A percentile compares a stretch with the other conserved stretches of the same genome.
Conservation (phyloP, 768 basidiomycete genomes). For the Pleurotus giganteus region DNA sequence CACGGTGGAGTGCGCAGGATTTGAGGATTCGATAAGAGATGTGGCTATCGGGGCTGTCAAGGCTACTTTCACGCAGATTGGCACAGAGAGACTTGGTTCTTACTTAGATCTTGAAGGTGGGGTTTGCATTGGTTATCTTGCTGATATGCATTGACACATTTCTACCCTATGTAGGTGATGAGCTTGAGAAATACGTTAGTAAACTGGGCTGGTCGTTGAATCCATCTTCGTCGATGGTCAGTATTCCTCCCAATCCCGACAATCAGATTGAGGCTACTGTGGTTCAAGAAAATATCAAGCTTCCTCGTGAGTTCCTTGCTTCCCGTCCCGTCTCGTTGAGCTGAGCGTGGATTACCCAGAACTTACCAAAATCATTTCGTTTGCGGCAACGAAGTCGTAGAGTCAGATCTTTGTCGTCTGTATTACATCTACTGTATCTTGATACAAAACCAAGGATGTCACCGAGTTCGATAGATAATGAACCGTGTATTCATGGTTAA, state of each 20-base stretch:
- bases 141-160: neutral
- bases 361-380: conserved; percentile 72
- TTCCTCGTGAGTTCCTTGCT: conserved; percentile 61
- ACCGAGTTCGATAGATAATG: neutral
- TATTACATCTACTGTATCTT: conserved; percentile 6
- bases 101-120: conserved; percentile 70
- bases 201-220: conserved; percentile 70
- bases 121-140: conserved; percentile 12
- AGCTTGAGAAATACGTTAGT: conserved; percentile 57
- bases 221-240: conserved; percentile 50
- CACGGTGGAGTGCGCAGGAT: conserved; percentile 79
- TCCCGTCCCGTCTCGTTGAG: neutral
- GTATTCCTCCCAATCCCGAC: conserved; percentile 78
- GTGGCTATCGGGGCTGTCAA: conserved; percentile 77
- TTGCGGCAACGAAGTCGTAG: conserved; percentile 56
- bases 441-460: neutral
- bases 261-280: conserved; percentile 86
- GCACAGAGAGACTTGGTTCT: conserved; percentile 59
- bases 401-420: conserved; percentile 18
- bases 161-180: conserved; percentile 38
- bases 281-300: conserved; percentile 78
- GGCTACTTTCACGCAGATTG: conserved; percentile 76
- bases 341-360: conserved; percentile 39
- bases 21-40: conserved; percentile 78
- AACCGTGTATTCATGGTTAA: too few species aligned